Evolutionary conservation across 176 grass and related monocot genomes (phyloP), one percentile per base, ranked within the genome.

Genomic region (Oryza meyeriana): DNA sequence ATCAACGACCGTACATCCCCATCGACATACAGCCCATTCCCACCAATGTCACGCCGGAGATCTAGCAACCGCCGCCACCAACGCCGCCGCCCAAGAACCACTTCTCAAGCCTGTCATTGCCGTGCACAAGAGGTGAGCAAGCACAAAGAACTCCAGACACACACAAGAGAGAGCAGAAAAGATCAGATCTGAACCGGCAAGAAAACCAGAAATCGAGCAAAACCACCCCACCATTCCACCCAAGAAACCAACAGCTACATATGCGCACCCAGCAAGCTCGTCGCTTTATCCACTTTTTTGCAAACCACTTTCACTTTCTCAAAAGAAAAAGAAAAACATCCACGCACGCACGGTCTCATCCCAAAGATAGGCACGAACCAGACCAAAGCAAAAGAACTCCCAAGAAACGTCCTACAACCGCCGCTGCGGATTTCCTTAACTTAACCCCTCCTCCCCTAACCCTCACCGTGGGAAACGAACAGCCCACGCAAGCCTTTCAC

Each of bases 161-260:
- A 22, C 31, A 3, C 1, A 33, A 20, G 16, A 3, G 6, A 17
- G 25, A 62, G 36, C 31, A 17, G 4, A 63, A n/a, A 66, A 45
- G 14, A 64, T 32, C 69, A 74, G 58, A 83, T 74, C 28, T 74
- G 45, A 5, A 64, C 55, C 8, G 3, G 72, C 61, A 28, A 82
- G 17, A 28, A 10, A 17, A 12, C 63, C 3, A 28, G 30, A 18
- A 59, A 25, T 59, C 7, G 24, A 77, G 12, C 34, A 84, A 55
- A 74, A 42, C 12, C 9, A 33, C 30, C 9, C 47, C 33, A 41
- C 17, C 47, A 11, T 17, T 30, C 33, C 22, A 45, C n/a, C n/a
- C 71, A 75, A 75, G 42, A 77, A 41, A 64, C 63, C 72, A 84
- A 41, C 20, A 84, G 72, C 45, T 67, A 67, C 72, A 76, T 44